Base-by-base conservation (phyloP, 495 filamentous ascomycete genomes). In the Neurospora tetrasperma region DNA sequence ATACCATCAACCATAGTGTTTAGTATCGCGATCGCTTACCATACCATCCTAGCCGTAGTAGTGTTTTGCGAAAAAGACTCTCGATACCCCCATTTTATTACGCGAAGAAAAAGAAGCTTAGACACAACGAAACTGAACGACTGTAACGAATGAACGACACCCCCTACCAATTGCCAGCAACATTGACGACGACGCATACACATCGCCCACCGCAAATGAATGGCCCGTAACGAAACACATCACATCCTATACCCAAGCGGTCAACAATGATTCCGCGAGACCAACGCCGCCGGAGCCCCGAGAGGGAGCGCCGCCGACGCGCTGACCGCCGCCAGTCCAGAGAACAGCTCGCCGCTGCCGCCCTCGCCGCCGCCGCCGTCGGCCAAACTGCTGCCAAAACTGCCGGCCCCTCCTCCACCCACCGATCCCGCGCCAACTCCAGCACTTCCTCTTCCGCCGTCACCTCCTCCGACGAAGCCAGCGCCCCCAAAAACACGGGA, bases 301-400 rank as follows among this genome's bases (percentile, higher is more conserved):
- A 85, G 75, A 82, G 82, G 78, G 80, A 83, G 78, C 80, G 83
- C 72, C 83, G 84, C 74, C 81, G 84, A 82, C 83, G 84, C 81
- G 83, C 81, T 80, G 79, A 82, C 71, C 80, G 82, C 70, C 79
- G 83, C 72, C 77, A 81, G 75, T 85, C 84, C 71, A 80, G 81
- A 81, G 84, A 84, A 69, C 82, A 84, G 73, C 81, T 84, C 70
- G 78, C 80, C 70, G 78, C 80, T 72, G 80, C 78, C 74, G 79
- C 81, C 70, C 76, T 78, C 44, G 79, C 77, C 74, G 73, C 75
- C 69, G 71, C 72, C 48, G 48, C 42, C 66, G 72, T 72, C 70
- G 38, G 75, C 69, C 71, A 79, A 78, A 68, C 80, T 73, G 70
- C 82, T 76, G 70, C 80, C 5, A 4, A 38, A 38, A 38, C 35